Base-by-base conservation (phyloP, 108 stramenopile genomes). In the Cyclotella sp. region DNA sequence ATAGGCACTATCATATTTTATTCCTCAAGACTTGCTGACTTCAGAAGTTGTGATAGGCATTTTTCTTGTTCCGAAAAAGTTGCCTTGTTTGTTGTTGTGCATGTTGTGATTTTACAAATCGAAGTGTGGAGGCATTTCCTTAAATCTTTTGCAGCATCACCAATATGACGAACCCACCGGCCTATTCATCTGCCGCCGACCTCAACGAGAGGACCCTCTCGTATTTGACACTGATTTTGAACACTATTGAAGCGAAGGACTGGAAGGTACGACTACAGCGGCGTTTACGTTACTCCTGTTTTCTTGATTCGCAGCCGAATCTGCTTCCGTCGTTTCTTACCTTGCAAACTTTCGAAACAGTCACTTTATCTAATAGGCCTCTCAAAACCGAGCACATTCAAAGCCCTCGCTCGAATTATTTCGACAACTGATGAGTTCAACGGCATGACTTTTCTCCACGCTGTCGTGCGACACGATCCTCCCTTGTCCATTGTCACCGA, bases 381-480 rank as follows among this genome's bases (percentile, higher is more conserved):
- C 43, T 44, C 63, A 64, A 64, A 64, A 45, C 63, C 63, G 2
- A 26, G 13, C 9, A 45, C 44, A 0, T 74, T 81, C 42, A 58
- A 54, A 64, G 45, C 79, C 1, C 26, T 81, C 1, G 27, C 52
- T 21, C 63, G 63, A 9, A 63, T 81, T 11, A 46, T 81, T n/a
- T 41, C 73, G 29, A 54, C 61, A 9, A 51, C 68, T 22, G 40
- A 28, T 19, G 73, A 81, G 61, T 74, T 70, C 68, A 74, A 81
- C 45, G 79, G 79, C 66, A 70, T 81, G 79, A 74, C 72, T 19
- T 74, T 81, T 44, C 68, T 81, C 24, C 79, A 81, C 61, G 79
- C 67, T 9, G 60, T 55, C 42, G 30, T 74, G 0, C 61, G 79
- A 54, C 57, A 81, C 62, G 29, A 62, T 21, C 79, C 79, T 19